Base-by-base conservation (phyloP, 768 basidiomycete genomes). In the Rhodotorula babjevae region DNA sequence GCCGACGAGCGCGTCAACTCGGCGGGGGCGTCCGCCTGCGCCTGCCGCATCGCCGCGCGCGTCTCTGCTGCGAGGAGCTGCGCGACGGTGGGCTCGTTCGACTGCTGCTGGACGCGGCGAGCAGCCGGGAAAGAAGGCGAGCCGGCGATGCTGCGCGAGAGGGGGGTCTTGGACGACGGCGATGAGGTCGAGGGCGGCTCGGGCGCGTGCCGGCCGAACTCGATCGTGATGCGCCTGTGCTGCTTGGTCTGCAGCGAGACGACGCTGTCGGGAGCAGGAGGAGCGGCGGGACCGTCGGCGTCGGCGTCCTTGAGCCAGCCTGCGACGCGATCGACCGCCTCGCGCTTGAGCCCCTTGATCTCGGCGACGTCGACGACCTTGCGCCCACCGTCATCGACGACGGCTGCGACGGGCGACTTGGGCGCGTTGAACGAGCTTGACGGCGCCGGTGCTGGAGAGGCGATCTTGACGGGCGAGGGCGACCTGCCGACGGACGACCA, bases 321-420 rank as follows among this genome's bases (percentile, higher is more conserved):
- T 8, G 57, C 40, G 18, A 76, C 44, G 14, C 75, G 61, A 8
- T 12, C 62, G 53, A 62, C 63, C 3, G 75, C 75, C 0, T 68
- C 68, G 21, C 69, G 60, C 66, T 65, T 72, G 27, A 76, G 63
- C 1, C 52, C 65, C 33, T 65, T 65, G 33, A 65, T 40, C 59
- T 76, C 75, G 25, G 3, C 42, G 1, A 44, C 40, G 15, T 73
- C 56, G 68, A 76, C 63, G 42, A 76, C 65, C 40, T 76, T 76
- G n/a, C 75, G 65, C 0, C 71, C 75, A 6, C n/a, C 11, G 6
- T 31, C 9, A 25, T 67, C 47, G 61, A 62, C 42, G 12, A 36
- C 36, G 19, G 33, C 40, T 1, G 42, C 16, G 60, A 61, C 44
- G 27, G 65, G 56, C 31, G 60, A 47, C 36, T 60, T 29, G 5